These are phyloP conservation scores for Mallotus repandus DNA, from an alignment of 441 rosid species.

Conservation along the genomic window DNA sequence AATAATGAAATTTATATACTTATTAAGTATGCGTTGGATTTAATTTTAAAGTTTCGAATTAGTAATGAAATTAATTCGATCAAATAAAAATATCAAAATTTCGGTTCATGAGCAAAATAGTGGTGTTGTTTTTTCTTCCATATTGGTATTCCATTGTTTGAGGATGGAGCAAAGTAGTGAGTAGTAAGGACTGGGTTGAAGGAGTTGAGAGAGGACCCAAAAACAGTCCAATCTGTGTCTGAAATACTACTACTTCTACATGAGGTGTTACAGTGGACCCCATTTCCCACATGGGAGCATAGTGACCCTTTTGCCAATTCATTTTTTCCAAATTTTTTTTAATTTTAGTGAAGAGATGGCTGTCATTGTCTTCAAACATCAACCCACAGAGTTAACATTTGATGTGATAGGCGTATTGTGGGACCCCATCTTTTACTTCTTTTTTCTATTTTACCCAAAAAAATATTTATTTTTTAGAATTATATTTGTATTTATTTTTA, in stretches of 20 bases:
- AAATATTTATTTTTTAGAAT: too few relatives aligned
- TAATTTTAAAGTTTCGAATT: too few relatives aligned
- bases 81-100: too few relatives aligned
- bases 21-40: too few relatives aligned
- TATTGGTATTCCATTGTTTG: too few relatives aligned
- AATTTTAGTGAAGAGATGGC: background rate
- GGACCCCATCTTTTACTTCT: constrained; percentile 17
- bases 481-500: too few relatives aligned
- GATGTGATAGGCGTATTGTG: constrained; percentile 33
- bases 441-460: background rate
- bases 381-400: constrained; percentile 28
- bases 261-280: constrained; percentile 28
- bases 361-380: constrained; percentile 22
- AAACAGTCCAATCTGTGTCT: constrained; percentile 44
- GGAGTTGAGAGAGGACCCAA: constrained; percentile 30
- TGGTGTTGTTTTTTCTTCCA: too few relatives aligned
- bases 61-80: too few relatives aligned
- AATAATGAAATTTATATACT: too few relatives aligned
- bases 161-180: too few relatives aligned
- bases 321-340: background rate
- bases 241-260: constrained; percentile 12
- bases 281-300: constrained; percentile 44
- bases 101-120: too few relatives aligned
- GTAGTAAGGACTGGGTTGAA: too few relatives aligned
- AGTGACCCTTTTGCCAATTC: constrained; percentile 9